phyloP scores from a whole-genome alignment of 371 early-diverging fungal species.

The Homolaphlyctis polyrhiza region DNA sequence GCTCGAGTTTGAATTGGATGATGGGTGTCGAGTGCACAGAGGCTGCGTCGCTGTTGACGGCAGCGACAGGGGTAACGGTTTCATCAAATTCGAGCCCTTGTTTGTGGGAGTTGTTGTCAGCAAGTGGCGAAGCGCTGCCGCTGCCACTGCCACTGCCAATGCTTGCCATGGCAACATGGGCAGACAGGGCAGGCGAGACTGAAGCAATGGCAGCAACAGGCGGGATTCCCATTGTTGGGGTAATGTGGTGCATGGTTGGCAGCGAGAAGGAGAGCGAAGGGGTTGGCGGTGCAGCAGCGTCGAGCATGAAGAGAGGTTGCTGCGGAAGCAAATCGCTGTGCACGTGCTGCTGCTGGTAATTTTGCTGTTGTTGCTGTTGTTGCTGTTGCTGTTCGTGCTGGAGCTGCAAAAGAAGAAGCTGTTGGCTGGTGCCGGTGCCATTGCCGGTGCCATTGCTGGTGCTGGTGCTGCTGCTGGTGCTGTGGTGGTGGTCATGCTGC shows the following conservation, averaged over 20 bases:
- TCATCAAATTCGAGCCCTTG: too few relatives aligned
- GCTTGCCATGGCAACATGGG: background rate
- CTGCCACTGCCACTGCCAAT: background rate
- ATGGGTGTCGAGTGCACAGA: too few relatives aligned
- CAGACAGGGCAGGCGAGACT: background rate
- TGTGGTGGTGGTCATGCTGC: background rate
- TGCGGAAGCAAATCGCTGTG: background rate
- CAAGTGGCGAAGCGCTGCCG: too few relatives aligned
- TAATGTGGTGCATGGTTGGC: background rate
- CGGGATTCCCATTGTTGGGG: background rate
- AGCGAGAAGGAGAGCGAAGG: background rate
- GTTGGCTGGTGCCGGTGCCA: background rate
- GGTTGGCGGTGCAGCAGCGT: background rate
- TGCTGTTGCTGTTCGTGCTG: background rate
- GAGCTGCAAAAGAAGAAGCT: background rate
- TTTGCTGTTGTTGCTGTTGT: background rate
- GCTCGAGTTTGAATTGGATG: too few relatives aligned
- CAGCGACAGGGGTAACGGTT: too few relatives aligned
- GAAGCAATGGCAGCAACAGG: background rate
- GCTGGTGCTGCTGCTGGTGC: background rate
- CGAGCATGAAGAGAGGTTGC: background rate
- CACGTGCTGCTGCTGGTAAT: background rate
- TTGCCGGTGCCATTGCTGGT: background rate
- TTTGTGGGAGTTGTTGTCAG: background rate
- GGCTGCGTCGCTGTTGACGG: too few relatives aligned